These are phyloP conservation scores for Saksenaea vasiformis DNA, from an alignment of 371 early-diverging fungal genomes.

Conservation along the genomic window DNA sequence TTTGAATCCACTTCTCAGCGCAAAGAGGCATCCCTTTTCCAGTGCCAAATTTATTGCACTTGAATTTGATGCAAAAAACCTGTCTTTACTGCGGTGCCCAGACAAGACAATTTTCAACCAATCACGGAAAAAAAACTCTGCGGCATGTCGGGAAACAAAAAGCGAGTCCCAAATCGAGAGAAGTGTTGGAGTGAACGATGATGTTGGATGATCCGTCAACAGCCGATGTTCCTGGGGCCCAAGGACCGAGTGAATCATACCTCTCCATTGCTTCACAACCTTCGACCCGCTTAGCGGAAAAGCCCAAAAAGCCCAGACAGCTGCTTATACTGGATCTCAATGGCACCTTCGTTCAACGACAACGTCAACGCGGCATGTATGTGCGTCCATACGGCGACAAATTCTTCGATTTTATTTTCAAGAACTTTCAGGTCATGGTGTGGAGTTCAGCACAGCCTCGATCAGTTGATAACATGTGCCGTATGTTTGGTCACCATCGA, in stretches of 20 bases:
- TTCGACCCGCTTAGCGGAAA: background rate
- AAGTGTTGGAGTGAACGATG: background rate
- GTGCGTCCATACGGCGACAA: conserved; percentile 55
- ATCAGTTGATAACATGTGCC: conserved; percentile 62
- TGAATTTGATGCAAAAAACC: too few species aligned
- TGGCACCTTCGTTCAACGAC: conserved; percentile 66
- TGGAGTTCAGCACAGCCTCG: conserved; percentile 76
- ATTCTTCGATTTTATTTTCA: conserved; percentile 66
- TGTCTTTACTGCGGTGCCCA: too few species aligned
- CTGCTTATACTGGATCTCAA: conserved; percentile 75
- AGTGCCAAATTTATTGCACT: too few species aligned
- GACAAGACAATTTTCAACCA: too few species aligned
- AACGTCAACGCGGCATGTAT: conserved; percentile 35
- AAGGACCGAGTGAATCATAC: background rate
- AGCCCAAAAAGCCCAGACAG: conserved; percentile 12
- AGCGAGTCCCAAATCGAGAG: too few species aligned
- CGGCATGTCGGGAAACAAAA: too few species aligned
- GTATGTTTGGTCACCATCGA: conserved; percentile 44
- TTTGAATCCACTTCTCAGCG: too few species aligned
- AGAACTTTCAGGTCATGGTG: conserved; percentile 71
- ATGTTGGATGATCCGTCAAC: background rate
- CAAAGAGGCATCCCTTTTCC: too few species aligned
- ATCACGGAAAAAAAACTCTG: too few species aligned
- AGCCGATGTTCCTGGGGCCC: background rate
- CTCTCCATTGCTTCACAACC: background rate